Conservation (phyloP, 495 filamentous ascomycete genomes). For the Neurospora sp. region DNA sequence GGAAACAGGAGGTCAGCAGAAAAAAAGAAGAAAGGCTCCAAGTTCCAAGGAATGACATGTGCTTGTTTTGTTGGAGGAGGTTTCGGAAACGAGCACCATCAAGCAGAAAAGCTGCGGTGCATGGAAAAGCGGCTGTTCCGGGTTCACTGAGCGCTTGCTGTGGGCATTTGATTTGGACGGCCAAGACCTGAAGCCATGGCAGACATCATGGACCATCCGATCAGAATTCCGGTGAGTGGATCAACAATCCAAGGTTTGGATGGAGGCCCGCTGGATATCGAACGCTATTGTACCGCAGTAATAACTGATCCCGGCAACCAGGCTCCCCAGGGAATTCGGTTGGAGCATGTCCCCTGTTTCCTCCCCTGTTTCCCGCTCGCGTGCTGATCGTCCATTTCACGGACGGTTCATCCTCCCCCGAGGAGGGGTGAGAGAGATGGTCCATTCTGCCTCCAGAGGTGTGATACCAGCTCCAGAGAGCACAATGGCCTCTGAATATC, state of each 20-base stretch:
- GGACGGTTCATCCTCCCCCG: not conserved
- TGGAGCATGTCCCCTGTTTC: not conserved
- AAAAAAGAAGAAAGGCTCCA: not conserved
- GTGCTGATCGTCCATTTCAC: not conserved
- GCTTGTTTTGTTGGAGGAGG: not conserved
- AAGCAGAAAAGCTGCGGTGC: not conserved
- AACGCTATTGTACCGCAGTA: not conserved
- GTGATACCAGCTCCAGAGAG: not conserved
- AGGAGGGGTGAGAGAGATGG: not conserved
- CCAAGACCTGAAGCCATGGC: not conserved
- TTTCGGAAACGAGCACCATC: not conserved
- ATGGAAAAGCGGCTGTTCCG: not conserved
- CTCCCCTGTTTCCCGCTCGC: not conserved
- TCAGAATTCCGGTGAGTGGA: not conserved
- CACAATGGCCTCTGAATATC: not conserved
- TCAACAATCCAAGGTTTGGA: not conserved
- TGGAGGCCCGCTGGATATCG: not conserved
- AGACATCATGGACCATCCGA: not conserved
- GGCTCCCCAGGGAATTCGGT: not conserved
- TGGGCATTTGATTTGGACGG: not conserved
- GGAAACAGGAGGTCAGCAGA: not conserved
- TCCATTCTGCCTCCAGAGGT: not conserved
- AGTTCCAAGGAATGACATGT: not conserved
- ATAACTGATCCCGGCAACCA: not conserved
- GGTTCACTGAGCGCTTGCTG: not conserved